phyloP scores from a whole-genome alignment of 23 red algal genomes.

The Gracilaria vermiculophylla region DNA sequence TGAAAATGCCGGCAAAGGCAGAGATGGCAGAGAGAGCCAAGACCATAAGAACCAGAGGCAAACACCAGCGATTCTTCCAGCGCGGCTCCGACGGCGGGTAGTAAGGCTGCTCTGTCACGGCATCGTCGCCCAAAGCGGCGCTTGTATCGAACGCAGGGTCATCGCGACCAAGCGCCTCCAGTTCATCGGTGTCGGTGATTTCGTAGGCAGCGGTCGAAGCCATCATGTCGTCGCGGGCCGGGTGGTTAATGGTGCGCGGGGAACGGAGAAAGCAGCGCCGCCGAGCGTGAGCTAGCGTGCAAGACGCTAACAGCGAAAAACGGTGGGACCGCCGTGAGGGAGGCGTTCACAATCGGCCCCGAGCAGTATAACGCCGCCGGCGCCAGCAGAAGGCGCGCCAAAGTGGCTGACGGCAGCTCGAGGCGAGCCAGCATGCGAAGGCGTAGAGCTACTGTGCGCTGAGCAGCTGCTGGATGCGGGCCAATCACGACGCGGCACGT shows the following conservation, averaged over 20 bases:
- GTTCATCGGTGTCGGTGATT: slow-evolving; percentile 58
- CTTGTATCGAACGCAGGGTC: slow-evolving; percentile 46
- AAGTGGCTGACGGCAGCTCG: neutral
- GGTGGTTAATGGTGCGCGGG: neutral
- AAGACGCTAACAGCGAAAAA: neutral
- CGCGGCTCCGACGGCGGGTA: neutral
- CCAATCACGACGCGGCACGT: neutral
- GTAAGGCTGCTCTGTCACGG: neutral
- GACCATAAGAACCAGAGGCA: slow-evolving; percentile 20
- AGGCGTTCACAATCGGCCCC: too few species aligned
- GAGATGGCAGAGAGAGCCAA: slow-evolving; percentile 7
- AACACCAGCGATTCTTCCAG: slow-evolving; percentile 15
- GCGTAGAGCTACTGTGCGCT: neutral
- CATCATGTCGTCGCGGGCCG: slow-evolving; percentile 6
- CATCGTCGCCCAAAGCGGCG: slow-evolving; percentile 27
- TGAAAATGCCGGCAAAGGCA: slow-evolving; percentile 19
- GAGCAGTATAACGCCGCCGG: too few species aligned
- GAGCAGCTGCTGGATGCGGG: neutral
- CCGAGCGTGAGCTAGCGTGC: neutral
- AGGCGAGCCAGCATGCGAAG: too few species aligned
- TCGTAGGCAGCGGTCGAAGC: slow-evolving; percentile 32
- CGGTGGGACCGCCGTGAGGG: neutral
- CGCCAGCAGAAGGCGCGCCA: too few species aligned
- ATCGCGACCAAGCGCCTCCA: slow-evolving; percentile 64
- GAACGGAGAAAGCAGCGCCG: neutral